Base-by-base conservation (phyloP, 1,139 yeast species). In the Lodderomyces margitis region DNA sequence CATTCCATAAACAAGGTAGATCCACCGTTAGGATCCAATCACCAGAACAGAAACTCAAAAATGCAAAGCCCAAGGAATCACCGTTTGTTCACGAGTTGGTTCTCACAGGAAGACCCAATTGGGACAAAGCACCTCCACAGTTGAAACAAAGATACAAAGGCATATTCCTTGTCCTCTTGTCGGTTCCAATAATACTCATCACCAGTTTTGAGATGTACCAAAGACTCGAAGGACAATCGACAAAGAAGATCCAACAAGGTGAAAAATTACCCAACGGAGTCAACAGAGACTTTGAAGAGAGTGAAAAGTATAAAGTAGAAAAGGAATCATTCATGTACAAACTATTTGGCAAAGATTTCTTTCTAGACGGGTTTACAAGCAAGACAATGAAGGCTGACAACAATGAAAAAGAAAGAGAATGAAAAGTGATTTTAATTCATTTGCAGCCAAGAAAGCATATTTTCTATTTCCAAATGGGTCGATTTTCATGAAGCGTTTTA, bases 351-450 rank as follows among this genome's bases (percentile, higher is more conserved):
- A 58, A 54, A 40, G 78, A 72, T 46, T 70, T 66, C 55, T 72
- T 67, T 48, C 57, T 70, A 41, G 77, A 72, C 43, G 77, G 77
- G 15, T 68, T 69, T 43, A 72, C 78, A 12, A 70, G 75, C 48
- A 66, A 59, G 44, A 69, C 77, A 4, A 66, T 70, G 67, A 52
- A 53, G 15, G 32, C 20, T 11, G 47, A 48, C 33, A 25, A 40
- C 2, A 42, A 45, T 5, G 36, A 42, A 31, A 34, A 42, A 36
- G 35, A 38, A 9, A 14, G 24, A 33, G 19, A 5, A 17, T 33
- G 20, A 23, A 15, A 28, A 20, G 35, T 23, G 27, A 25, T 19
- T 15, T 33, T 32, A 20, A 23, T 33, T 24, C 17, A 31, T 34
- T 31, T 5, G 30, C 39, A 33, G 27, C 39, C 33, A 38, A 34